These are phyloP conservation scores for Amanita inopinata DNA, from an alignment of 768 basidiomycete species.

Conservation along the genomic window DNA sequence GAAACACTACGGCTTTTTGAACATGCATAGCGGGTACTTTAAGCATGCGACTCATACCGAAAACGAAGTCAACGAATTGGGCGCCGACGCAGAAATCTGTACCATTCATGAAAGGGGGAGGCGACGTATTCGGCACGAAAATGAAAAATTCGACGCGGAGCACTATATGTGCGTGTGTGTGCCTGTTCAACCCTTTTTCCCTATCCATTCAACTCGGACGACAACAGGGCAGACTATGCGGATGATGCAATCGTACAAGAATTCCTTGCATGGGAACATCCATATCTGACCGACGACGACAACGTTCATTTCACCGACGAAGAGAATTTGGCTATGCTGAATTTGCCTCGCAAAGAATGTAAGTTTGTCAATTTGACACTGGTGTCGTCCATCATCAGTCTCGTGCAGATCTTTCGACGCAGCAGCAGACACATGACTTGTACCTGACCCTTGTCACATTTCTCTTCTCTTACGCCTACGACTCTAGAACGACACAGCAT, in stretches of 20 bases:
- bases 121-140: slow-evolving; percentile 50
- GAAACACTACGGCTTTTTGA: slow-evolving; percentile 67
- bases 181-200: not conserved
- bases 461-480: slow-evolving; percentile 77
- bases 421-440: slow-evolving; percentile 45
- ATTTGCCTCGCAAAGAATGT: slow-evolving; percentile 48
- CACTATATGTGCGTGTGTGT: slow-evolving; percentile 59
- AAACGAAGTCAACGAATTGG: slow-evolving; percentile 79
- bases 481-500: slow-evolving; percentile 63
- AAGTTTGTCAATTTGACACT: slow-evolving; percentile 14
- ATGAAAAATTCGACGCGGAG: slow-evolving; percentile 76
- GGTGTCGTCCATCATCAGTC: slow-evolving; percentile 1
- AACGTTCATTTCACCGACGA: slow-evolving; percentile 55
- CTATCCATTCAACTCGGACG: not conserved
- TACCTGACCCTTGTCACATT: slow-evolving; percentile 64
- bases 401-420: slow-evolving; percentile 49
- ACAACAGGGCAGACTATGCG: slow-evolving; percentile 65
- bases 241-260: slow-evolving; percentile 72
- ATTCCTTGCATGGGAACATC: slow-evolving; percentile 57
- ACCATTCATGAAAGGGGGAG: slow-evolving; percentile 38
- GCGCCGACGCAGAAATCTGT: slow-evolving; percentile 52
- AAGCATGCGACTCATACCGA: slow-evolving; percentile 60
- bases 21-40: slow-evolving; percentile 69
- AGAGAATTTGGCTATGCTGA: slow-evolving; percentile 60
- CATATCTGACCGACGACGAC: slow-evolving; percentile 26